Evolutionary conservation across 2,329 filamentous ascomycete genomes (phyloP).

Genomic region (Geoglossum cookeanum): DNA sequence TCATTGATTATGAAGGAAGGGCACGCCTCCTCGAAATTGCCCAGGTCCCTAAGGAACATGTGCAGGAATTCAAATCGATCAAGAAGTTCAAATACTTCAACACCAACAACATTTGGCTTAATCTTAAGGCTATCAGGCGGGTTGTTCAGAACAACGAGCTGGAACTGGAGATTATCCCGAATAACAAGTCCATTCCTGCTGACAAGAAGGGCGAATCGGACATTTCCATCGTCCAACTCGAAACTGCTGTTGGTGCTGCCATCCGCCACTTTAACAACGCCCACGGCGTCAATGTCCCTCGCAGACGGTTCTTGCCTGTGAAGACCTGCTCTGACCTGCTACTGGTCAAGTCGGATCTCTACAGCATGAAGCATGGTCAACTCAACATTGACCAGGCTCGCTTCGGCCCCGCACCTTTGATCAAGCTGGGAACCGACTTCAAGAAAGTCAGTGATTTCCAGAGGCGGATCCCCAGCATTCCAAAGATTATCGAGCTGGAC

Average conservation of each 20-base stretch:
- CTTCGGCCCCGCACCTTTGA: constrained; percentile 89
- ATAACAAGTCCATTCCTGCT: constrained; percentile 93
- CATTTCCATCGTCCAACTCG: constrained; percentile 90
- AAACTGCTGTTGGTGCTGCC: constrained; percentile 94
- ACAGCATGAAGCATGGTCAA: constrained; percentile 96
- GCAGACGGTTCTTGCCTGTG: constrained; percentile 94
- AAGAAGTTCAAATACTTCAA: constrained; percentile 99
- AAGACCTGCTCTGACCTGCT: constrained; percentile 99
- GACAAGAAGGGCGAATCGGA: constrained; percentile 99
- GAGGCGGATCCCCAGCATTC: constrained; percentile 69
- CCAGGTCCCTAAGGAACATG: constrained; percentile 98
- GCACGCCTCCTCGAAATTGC: constrained; percentile 96
- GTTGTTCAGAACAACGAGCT: constrained; percentile 97
- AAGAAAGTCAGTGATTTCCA: constrained; percentile 99
- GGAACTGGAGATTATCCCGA: constrained; percentile 98
- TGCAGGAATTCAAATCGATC: constrained; percentile 99
- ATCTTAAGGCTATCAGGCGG: constrained; percentile 91
- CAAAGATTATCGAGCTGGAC: constrained; percentile 78
- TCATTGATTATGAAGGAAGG: constrained; percentile 96
- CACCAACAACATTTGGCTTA: constrained; percentile 99
- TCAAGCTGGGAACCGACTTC: constrained; percentile 98
- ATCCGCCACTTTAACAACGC: constrained; percentile 98
- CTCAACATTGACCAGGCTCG: constrained; percentile 91
- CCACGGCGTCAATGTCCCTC: constrained; percentile 96
- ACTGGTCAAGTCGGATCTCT: constrained; percentile 98